Evolutionary conservation across 306 rosid genomes (phyloP).

Genomic region (Medicago truncatula): MtrunA17r5.0-ANR NC_053045.1:8135501-8136000

Average conservation of each 20-base stretch:
- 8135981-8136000: not conserved
- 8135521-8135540: not conserved
- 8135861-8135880: not conserved
- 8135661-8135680: not conserved
- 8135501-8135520: not conserved
- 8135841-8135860: not conserved
- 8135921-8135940: slow-evolving; percentile 9
- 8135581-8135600: not conserved
- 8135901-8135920: not conserved
- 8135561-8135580: not conserved
- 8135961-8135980: not conserved
- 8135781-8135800: not conserved
- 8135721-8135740: not conserved
- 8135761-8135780: not conserved
- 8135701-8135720: not conserved
- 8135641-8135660: not conserved
- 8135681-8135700: not conserved
- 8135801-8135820: not conserved
- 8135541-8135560: not conserved
- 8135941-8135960: not conserved
- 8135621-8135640: not conserved
- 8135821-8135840: not conserved
- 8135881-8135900: not conserved
- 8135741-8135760: not conserved
- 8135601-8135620: not conserved